phyloP scores from a whole-genome alignment of 305 asterid genomes.

The Rubia tinctorum region DNA sequence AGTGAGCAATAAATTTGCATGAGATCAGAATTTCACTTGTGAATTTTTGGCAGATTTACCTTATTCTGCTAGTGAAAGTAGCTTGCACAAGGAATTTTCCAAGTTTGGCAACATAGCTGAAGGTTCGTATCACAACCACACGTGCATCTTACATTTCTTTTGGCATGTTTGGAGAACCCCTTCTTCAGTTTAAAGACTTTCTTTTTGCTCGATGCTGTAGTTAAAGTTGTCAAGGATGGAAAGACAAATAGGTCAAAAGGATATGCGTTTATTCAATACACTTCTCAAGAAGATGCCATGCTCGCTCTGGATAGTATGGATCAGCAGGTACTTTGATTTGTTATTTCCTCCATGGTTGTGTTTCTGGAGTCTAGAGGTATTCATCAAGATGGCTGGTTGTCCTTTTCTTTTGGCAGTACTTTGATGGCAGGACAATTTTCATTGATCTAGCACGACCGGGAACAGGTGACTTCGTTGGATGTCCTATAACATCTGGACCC shows the following conservation, averaged over 20 bases:
- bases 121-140: conserved; percentile 27
- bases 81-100: conserved; percentile 44
- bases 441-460: conserved; percentile 51
- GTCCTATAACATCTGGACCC: conserved; percentile 48
- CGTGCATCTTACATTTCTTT: conserved; percentile 4
- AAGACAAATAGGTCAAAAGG: conserved; percentile 43
- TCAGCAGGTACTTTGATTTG: conserved; percentile 36
- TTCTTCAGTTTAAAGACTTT: conserved; percentile 7
- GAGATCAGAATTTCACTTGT: not conserved
- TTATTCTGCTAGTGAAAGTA: conserved; percentile 39
- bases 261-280: conserved; percentile 52
- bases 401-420: conserved; percentile 27
- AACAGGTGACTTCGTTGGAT: conserved; percentile 33
- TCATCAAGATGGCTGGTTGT: not conserved
- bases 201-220: conserved; percentile 19
- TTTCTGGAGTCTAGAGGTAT: not conserved
- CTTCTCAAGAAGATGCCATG: conserved; percentile 52
- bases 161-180: conserved; percentile 5
- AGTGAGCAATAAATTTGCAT: not conserved
- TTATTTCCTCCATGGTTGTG: not conserved
- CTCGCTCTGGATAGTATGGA: conserved; percentile 60
- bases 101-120: conserved; percentile 57
- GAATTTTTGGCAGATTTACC: conserved; percentile 37
- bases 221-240: conserved; percentile 45
- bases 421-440: conserved; percentile 39